Base-by-base conservation (phyloP, 2,329 filamentous ascomycete species). In the Penicillium corylophilum region DNA sequence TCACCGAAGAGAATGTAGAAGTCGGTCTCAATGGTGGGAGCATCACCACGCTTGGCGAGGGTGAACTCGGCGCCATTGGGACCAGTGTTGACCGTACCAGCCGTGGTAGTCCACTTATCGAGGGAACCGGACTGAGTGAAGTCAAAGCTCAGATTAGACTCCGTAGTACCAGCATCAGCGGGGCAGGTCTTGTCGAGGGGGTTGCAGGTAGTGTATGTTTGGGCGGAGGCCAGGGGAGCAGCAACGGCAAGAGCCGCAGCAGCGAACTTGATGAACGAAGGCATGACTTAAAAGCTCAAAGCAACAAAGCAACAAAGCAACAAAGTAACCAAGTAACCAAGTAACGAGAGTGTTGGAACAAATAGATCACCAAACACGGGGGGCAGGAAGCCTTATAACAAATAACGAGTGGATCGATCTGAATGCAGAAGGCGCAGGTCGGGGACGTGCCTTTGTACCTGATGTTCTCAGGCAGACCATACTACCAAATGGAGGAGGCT, bases 1-100 rank as follows among this genome's bases (percentile, higher is more conserved):
- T 87, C 88, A 63, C 94, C 94, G 70, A 96, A 99, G 89, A 97
- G 96, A 77, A 99, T 95, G 79, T 96, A 96, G 81, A 95, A 96
- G 64, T 92, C 82, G 56, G 90, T 95, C 58, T 82, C 80, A 52
- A 99, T 83, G 69, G 92, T 90, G 0, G 94, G 94, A 2, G 92
- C 85, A 67, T 97, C 89, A 58, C 93, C 91, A 44, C 84, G 79
- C 69, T 85, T 77, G 43, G 81, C 74, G 51, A 99, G 86, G 26
- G 88, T 90, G 72, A 99, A 95, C 36, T 83, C 83, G 23, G 84
- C 92, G 62, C 94, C 94, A 66, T 91, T 80, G 18, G 78, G 64
- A 52, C 80, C 79, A 65, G 86, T 91, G n/a, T 75, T 76, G 46
- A 95, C 79, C 8, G 71, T 74, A 47, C 86, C 87, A 44, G 84